Percentiles rank a stretch among this genome's conserved stretches.
Evolutionary conservation across 2,329 filamentous ascomycete genomes (phyloP).

Genomic region (Plectosphaerella cucumerina): DNA sequence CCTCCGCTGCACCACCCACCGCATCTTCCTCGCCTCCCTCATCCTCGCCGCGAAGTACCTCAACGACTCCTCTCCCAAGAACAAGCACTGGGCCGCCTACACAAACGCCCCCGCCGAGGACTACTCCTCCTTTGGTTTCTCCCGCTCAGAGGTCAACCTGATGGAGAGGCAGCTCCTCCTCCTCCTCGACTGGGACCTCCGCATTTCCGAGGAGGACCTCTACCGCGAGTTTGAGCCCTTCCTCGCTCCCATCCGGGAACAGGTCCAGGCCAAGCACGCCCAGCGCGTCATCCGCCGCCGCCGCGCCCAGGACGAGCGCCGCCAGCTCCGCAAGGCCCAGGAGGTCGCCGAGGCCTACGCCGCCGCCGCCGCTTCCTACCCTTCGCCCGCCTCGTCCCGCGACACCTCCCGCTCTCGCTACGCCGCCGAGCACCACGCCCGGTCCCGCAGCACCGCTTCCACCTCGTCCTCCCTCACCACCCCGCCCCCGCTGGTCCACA

Average conservation of each 20-base stretch:
- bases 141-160: slow-evolving; percentile 90
- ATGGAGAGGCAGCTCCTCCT: slow-evolving; percentile 99
- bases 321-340: slow-evolving; percentile 21
- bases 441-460: slow-evolving; percentile 29
- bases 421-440: slow-evolving; percentile 23
- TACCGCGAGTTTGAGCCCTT: slow-evolving; percentile 85
- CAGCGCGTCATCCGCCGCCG: slow-evolving; percentile 47
- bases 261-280: slow-evolving; percentile 46
- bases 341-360: slow-evolving; percentile 25
- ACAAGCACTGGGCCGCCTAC: slow-evolving; percentile 99
- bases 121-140: slow-evolving; percentile 76
- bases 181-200: slow-evolving; percentile 90
- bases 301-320: slow-evolving; percentile 26
- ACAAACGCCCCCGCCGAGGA: slow-evolving; percentile 66
- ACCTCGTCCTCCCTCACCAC: slow-evolving; percentile 28
- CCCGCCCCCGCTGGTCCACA: slow-evolving; percentile 41
- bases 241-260: slow-evolving; percentile 74
- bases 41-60: slow-evolving; percentile 93
- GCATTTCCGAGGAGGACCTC: slow-evolving; percentile 80
- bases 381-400: slow-evolving; percentile 42
- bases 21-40: slow-evolving; percentile 89
- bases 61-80: slow-evolving; percentile 98
- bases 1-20: slow-evolving; percentile 92
- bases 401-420: slow-evolving; percentile 28
- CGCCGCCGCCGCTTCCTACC: slow-evolving; percentile 24